Percentiles rank a stretch among this genome's conserved stretches.
Evolutionary conservation across 31 red algal species (phyloP).

Genomic region (Odonthalia washingtoniensis): DNA sequence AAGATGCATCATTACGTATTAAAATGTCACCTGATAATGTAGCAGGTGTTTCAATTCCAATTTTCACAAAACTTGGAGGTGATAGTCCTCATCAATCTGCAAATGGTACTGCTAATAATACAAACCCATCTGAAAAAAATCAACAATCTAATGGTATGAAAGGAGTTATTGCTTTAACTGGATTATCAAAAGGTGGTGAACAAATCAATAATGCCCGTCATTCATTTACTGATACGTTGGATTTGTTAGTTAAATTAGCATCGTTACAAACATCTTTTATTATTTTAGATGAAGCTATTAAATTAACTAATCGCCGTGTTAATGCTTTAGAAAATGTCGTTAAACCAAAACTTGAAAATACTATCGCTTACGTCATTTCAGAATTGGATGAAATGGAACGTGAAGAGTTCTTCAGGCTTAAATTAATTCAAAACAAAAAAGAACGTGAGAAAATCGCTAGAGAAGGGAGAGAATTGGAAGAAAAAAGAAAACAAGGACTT

Average conservation of each 20-base stretch:
- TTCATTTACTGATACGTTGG: conserved; percentile 80
- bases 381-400: conserved; percentile 98
- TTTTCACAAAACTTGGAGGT: conserved; percentile 72
- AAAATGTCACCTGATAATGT: conserved; percentile 92
- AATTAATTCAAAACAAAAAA: conserved; percentile 98
- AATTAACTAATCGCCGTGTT: conserved; percentile 96
- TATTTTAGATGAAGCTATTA: conserved; percentile 96
- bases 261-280: conserved; percentile 93
- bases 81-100: too few species aligned
- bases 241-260: conserved; percentile 81
- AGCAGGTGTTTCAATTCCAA: conserved; percentile 90
- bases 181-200: conserved; percentile 93
- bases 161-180: conserved; percentile 60
- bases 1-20: conserved; percentile 73
- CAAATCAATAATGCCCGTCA: conserved; percentile 82
- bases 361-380: conserved; percentile 87
- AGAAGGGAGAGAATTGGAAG: conserved; percentile 63
- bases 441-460: conserved; percentile 65
- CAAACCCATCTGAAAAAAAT: background rate
- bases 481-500: conserved; percentile 68
- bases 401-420: conserved; percentile 98
- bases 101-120: conserved; percentile 18
- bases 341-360: conserved; percentile 92
- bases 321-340: conserved; percentile 99
- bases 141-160: conserved; percentile 25